Evolutionary conservation across 2,329 filamentous ascomycete genomes (phyloP), one percentile per base, ranked within the genome.

Genomic region (Grosmannia huntii): DNA sequence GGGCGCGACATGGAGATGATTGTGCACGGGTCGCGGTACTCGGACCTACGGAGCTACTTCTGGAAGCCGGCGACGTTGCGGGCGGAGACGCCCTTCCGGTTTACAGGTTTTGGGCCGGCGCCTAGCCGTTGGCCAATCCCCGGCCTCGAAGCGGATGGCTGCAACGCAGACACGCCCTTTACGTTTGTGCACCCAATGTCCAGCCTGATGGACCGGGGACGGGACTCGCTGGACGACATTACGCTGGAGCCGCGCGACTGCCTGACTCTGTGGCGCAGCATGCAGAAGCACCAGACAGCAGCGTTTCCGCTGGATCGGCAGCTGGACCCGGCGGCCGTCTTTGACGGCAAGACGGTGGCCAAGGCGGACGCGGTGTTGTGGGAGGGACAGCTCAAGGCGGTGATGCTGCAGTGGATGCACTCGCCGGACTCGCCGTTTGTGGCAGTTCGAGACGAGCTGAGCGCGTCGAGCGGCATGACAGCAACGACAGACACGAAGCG

Each of bases 1-100:
- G 84, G 85, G 0, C 77, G 79, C 48, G 75, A 85, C 0, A 66
- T 91, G 16, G 80, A 78, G 25, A 87, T 87, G 77, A 80, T 91
- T 14, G 73, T 83, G 50, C 86, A 91, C 65, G 73, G 74, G 1
- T 78, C 84, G 41, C 77, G 88, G 53, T 91, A 90, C 69, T 90
- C 86, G 0, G 87, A 92, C 66, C 72, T 92, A 1, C 77, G 87
- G n/a, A 90, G 90, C 65, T 90, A 87, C 63, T 69, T 83, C 41
- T 90, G 87, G 67, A 68, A 74, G 0, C 76, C 83, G 2, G 76
- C 76, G 0, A n/a, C 41, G 16, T 10, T 33, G 31, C 31, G 31
- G 31, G 59, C 64, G 1, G 46, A 25, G 6, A 33, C 31, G 31
- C 31, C 31, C 6, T 77, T 77, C 55, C 59, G 66, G 0, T 86